These are phyloP conservation scores for Setaria viridis DNA, from an alignment of 202 grass and related monocot species.

Conservation along the genomic window DNA sequence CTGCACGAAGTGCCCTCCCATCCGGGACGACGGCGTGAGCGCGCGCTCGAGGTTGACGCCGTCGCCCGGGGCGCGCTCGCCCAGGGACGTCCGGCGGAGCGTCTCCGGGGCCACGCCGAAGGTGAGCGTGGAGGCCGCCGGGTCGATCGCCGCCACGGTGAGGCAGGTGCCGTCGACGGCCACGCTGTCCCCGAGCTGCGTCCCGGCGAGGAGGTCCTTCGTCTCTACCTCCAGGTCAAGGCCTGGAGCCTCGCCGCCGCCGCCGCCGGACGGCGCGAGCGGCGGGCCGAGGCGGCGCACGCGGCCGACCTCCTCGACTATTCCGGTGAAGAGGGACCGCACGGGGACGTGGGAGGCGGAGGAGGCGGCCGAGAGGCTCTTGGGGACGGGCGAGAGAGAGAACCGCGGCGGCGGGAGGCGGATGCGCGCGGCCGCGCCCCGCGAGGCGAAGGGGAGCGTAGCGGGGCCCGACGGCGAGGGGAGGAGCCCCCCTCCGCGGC, in stretches of 20 bases:
- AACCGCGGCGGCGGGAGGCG: slow-evolving; percentile 43
- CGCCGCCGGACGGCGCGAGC: slow-evolving; percentile 28
- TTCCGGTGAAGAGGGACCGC: slow-evolving; percentile 84
- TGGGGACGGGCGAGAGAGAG: slow-evolving; percentile 53
- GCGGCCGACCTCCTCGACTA: slow-evolving; percentile 86
- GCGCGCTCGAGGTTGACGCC: slow-evolving; percentile 90
- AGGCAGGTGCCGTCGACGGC: slow-evolving; percentile 86
- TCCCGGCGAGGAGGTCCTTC: slow-evolving; percentile 64
- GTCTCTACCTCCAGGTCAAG: slow-evolving; percentile 72
- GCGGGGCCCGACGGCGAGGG: neutral
- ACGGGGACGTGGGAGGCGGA: slow-evolving; percentile 50
- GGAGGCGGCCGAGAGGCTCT: slow-evolving; percentile 16
- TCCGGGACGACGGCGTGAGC: slow-evolving; percentile 75
- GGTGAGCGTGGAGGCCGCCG: slow-evolving; percentile 56
- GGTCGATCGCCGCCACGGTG: slow-evolving; percentile 81
- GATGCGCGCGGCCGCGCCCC: slow-evolving; percentile 18
- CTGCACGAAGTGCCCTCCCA: slow-evolving; percentile 96
- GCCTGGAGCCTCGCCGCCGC: slow-evolving; percentile 47
- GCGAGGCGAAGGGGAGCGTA: slow-evolving; percentile 36
- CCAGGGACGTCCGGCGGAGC: slow-evolving; percentile 77
- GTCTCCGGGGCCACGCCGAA: slow-evolving; percentile 93
- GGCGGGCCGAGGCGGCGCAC: slow-evolving; percentile 57
- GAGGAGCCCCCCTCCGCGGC: slow-evolving; percentile 10
- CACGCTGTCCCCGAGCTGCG: slow-evolving; percentile 82
- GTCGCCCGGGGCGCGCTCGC: slow-evolving; percentile 52